These are phyloP conservation scores for Phalaenopsis aphrodite DNA, from an alignment of 106 monocot species.

Conservation along the genomic window DNA sequence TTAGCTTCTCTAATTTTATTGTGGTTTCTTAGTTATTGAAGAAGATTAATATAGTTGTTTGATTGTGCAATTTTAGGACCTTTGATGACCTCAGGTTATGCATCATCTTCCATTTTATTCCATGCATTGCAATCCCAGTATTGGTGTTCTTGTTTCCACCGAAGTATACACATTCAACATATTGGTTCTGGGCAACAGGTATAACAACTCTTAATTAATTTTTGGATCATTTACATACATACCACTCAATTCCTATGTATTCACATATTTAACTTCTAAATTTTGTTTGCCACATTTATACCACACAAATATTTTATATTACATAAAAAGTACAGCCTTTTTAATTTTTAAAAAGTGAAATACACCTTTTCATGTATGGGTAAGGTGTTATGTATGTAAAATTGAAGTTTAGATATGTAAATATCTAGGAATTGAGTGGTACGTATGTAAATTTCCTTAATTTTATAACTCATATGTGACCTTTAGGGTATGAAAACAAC, in stretches of 20 bases:
- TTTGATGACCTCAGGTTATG: constrained; percentile 75
- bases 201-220: background rate
- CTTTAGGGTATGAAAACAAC: background rate
- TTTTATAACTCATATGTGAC: background rate
- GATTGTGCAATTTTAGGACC: constrained; percentile 37
- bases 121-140: constrained; percentile 57
- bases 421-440: no score
- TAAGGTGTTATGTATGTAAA: no score
- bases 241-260: no score
- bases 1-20: constrained; percentile 3
- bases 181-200: constrained; percentile 86
- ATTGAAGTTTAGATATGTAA: no score
- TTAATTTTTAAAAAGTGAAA: no score
- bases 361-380: no score
- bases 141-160: constrained; percentile 62
- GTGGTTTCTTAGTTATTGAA: background rate
- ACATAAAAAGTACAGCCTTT: no score
- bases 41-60: background rate
- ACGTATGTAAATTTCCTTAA: no score
- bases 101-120: constrained; percentile 52
- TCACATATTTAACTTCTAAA: no score
- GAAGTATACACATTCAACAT: constrained; percentile 80
- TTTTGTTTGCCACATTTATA: no score
- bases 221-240: no score
- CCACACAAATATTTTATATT: no score